These are phyloP conservation scores for Eurotiales sp. DNA, from an alignment of 2,329 filamentous ascomycete species.

Conservation along the genomic window DNA sequence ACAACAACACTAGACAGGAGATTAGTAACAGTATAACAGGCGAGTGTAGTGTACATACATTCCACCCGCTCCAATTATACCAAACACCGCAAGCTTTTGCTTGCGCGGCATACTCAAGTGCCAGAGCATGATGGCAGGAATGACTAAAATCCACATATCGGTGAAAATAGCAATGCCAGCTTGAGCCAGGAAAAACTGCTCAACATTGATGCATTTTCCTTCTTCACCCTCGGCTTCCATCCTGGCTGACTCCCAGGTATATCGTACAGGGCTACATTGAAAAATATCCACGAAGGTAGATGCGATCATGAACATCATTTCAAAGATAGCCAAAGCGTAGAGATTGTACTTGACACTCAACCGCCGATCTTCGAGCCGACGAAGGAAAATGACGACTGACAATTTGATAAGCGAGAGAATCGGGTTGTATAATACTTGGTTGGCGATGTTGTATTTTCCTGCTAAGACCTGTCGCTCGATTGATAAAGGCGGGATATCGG, in stretches of 20 bases:
- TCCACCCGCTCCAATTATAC: conserved; percentile 16
- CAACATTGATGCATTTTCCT: conserved; percentile 27
- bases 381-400: conserved; percentile 29
- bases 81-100: conserved; percentile 27
- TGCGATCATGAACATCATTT: conserved; percentile 20
- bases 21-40: not conserved
- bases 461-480: not conserved
- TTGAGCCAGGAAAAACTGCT: conserved; percentile 25
- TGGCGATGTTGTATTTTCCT: conserved; percentile 16
- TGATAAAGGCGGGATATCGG: not conserved
- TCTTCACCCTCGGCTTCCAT: conserved; percentile 4
- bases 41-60: not conserved
- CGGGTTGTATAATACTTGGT: conserved; percentile 29
- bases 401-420: conserved; percentile 27
- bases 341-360: conserved; percentile 20
- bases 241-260: conserved; percentile 17
- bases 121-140: conserved; percentile 30
- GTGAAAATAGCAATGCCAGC: conserved; percentile 29
- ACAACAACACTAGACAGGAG: not conserved
- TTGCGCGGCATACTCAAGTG: conserved; percentile 25
- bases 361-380: conserved; percentile 26
- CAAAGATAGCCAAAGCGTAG: conserved; percentile 20
- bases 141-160: conserved; percentile 27
- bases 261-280: conserved; percentile 26
- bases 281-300: conserved; percentile 28